Conservation (phyloP, 441 rosid species). For the Rhodomyrtus psidioides region DNA sequence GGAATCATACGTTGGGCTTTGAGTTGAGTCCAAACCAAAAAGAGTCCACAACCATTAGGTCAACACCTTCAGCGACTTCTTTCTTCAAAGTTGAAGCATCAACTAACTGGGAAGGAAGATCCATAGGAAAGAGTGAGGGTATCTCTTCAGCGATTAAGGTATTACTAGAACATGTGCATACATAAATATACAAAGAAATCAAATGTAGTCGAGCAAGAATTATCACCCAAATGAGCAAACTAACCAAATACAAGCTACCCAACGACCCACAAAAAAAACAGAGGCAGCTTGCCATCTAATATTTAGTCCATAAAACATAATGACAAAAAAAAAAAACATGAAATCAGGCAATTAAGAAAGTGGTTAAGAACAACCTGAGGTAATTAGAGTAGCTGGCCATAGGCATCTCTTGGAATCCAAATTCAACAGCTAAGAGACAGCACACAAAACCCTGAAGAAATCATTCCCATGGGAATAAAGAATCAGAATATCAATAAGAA, state of each 20-base stretch:
- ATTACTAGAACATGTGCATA: not conserved
- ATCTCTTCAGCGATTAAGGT: not conserved
- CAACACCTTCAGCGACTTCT: conserved; percentile 94
- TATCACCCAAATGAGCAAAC: not conserved
- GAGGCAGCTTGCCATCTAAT: not conserved
- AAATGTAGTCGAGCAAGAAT: not conserved
- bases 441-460: not conserved
- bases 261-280: not conserved
- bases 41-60: conserved; percentile 81
- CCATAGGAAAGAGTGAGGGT: not conserved
- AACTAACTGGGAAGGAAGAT: conserved; percentile 40
- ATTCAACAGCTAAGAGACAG: conserved; percentile 49
- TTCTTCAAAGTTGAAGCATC: conserved; percentile 89
- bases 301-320: not conserved
- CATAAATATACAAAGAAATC: not conserved
- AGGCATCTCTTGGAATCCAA: conserved; percentile 73
- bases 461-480: not conserved
- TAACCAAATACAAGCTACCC: not conserved
- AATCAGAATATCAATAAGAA: not conserved
- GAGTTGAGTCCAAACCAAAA: too few species aligned
- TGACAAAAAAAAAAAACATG: not conserved
- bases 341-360: not conserved
- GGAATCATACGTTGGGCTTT: too few species aligned
- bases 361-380: conserved; percentile 44
- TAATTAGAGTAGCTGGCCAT: conserved; percentile 82